These are phyloP conservation scores for Poteriospumella lacustris DNA, from an alignment of 108 stramenopile species.

Conservation along the genomic window DNA sequence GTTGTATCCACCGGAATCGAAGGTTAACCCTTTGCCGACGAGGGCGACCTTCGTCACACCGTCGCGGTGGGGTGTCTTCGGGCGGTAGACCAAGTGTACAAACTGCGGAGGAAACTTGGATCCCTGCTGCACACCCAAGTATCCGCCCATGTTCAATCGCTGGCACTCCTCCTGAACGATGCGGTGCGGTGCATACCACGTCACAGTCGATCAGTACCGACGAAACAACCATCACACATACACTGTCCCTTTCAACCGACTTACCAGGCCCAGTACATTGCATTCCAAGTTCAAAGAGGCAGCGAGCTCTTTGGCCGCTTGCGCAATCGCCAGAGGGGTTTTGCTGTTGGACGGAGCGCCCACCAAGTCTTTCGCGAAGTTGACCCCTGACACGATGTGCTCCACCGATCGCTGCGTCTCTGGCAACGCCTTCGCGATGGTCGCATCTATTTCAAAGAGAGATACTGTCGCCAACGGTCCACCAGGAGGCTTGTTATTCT, in stretches of 20 bases:
- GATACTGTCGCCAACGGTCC: neutral
- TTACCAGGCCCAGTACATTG: constrained; percentile 44
- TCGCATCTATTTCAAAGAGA: neutral
- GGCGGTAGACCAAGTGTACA: constrained; percentile 85
- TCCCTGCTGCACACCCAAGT: constrained; percentile 82
- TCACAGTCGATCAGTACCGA: neutral
- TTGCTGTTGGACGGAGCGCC: constrained; percentile 92
- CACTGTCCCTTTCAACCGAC: neutral
- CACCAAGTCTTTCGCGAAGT: constrained; percentile 78
- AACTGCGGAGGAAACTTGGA: constrained; percentile 85
- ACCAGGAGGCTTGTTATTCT: neutral
- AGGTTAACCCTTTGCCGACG: constrained; percentile 88
- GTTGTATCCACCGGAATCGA: constrained; percentile 99
- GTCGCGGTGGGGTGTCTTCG: constrained; percentile 28
- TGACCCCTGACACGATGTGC: constrained; percentile 40
- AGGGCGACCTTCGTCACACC: constrained; percentile 70
- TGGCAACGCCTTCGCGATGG: neutral
- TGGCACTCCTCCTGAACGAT: constrained; percentile 78
- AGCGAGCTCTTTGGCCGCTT: constrained; percentile 74
- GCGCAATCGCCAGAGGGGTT: constrained; percentile 72
- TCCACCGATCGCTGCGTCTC: neutral
- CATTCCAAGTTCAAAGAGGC: neutral
- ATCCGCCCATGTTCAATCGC: constrained; percentile 83
- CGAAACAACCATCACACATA: neutral
- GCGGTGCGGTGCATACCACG: constrained; percentile 63